Percentiles rank a stretch among this genome's conserved stretches.
phyloP scores from a whole-genome alignment of 1,284 basidiomycete genomes.

The Leccinum fallax region DNA sequence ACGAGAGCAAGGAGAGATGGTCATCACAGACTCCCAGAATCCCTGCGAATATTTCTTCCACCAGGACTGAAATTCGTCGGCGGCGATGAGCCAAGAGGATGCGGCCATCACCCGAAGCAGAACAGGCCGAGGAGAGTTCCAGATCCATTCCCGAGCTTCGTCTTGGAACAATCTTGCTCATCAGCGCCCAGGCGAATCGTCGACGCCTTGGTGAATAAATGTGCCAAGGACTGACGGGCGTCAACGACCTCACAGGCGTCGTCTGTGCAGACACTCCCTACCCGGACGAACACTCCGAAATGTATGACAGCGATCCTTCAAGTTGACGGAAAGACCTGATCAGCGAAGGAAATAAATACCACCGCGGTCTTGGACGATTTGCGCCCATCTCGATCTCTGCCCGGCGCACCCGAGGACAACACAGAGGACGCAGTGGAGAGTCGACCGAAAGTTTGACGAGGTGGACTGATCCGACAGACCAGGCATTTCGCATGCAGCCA shows the following conservation, averaged over 20 bases:
- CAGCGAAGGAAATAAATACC: constrained; percentile 25
- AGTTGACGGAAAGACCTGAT: constrained; percentile 26
- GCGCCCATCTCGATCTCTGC: constrained; percentile 1
- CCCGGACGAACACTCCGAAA: not conserved
- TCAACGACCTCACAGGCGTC: too few species aligned
- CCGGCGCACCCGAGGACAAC: constrained; percentile 4
- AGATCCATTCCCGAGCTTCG: not conserved
- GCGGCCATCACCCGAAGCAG: constrained; percentile 6
- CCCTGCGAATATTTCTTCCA: constrained; percentile 30
- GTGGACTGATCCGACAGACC: not conserved
- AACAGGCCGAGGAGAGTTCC: not conserved
- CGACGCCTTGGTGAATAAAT: too few species aligned
- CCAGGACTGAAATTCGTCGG: constrained; percentile 10
- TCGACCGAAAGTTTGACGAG: constrained; percentile 15
- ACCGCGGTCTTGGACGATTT: constrained; percentile 17
- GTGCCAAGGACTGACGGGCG: too few species aligned
- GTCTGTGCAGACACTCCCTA: too few species aligned
- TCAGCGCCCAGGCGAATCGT: not conserved
- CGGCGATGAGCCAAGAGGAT: constrained; percentile 14
- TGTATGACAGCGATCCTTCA: constrained; percentile 10
- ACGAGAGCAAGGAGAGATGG: constrained; percentile 27
- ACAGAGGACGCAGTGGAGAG: constrained; percentile 12
- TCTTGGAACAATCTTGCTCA: constrained; percentile 8
- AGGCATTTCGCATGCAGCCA: too few species aligned
- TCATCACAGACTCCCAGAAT: constrained; percentile 28